These are phyloP conservation scores for Moniliella sp. DNA, from an alignment of 1,284 basidiomycete genomes.

Conservation along the genomic window DNA sequence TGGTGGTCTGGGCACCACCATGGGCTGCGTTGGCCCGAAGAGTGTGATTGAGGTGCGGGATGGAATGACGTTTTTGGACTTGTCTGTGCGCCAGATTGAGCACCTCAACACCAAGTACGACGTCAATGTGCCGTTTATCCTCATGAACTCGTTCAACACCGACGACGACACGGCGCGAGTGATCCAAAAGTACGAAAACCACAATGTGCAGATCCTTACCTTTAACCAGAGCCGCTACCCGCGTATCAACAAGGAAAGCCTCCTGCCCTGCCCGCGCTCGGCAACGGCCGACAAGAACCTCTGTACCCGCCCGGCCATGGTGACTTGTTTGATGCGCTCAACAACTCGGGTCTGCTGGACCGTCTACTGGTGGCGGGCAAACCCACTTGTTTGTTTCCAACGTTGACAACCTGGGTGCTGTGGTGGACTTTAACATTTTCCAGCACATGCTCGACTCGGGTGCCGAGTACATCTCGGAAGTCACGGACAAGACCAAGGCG, in stretches of 20 bases:
- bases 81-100: conserved; percentile 90
- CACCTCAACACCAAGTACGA: conserved; percentile 44
- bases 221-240: conserved; percentile 98
- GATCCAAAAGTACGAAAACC: conserved; percentile 96
- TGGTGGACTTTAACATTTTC: conserved; percentile 46
- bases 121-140: conserved; percentile 77
- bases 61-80: conserved; percentile 96
- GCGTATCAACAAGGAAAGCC: conserved; percentile 80
- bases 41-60: conserved; percentile 41
- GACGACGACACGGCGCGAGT: conserved; percentile 43
- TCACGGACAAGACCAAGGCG: conserved; percentile 99
- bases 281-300: conserved; percentile 77
- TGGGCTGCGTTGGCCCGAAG: conserved; percentile 57
- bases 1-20: conserved; percentile 90
- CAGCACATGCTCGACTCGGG: conserved; percentile 42
- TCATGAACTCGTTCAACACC: conserved; percentile 99
- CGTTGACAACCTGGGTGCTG: conserved; percentile 93
- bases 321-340: conserved; percentile 76
- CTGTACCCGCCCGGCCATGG: conserved; percentile 91
- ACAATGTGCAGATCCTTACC: conserved; percentile 36
- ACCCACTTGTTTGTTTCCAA: conserved; percentile 96
- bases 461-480: conserved; percentile 37
- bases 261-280: conserved; percentile 66
- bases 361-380: conserved; percentile 84
- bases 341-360: conserved; percentile 86